Base-by-base conservation (phyloP, 2,329 filamentous ascomycete species). In the Phialophora expanda region DNA sequence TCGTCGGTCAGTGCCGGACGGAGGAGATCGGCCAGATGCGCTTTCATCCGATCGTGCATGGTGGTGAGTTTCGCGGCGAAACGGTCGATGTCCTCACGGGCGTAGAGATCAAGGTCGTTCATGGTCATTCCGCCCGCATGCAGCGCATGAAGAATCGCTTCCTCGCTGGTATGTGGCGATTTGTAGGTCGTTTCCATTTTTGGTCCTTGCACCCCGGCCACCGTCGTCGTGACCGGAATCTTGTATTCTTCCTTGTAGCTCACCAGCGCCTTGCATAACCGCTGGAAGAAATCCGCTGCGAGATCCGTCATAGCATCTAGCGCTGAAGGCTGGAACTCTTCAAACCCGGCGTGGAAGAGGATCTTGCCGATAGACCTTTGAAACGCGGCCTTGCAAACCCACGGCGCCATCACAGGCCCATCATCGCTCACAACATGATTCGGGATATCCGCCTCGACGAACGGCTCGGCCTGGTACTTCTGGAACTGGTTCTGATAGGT, bases 401-500 rank as follows among this genome's bases (percentile, higher is more conserved):
- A 89, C 9, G 90, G 86, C 14, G 92, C 90, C 85, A 98, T 94
- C 44, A 97, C 86, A 8, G 95, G 90, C 0, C 94, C 92, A 66
- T 94, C 89, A 72, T 96, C 93, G 44, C 91, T 91, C 62, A 95
- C 88, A 62, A 97, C 94, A 75, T 95, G 90, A n/a, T 93, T 87
- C 58, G 93, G 89, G 60, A 95, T 88, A 74, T 98, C 95, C 50
- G 87, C 85, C 78, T 99, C 95, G 20, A 89, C 80, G 69, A 99
- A 97, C 0, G 92, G 91, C 75, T 94, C 90, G 0, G 91, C 91
- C 69, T 97, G 92, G 75, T 96, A 97, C 79, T 97, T 97, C 70
- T 94, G 93, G 74, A 99, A 99, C 77, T 99, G 95, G 75, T 99
- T 99, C 74, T 93, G 91, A 76, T 99, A 99, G 76, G 96, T 91